Conservation (phyloP, 2,329 filamentous ascomycete species). For the Neofusicoccum sp. region DNA sequence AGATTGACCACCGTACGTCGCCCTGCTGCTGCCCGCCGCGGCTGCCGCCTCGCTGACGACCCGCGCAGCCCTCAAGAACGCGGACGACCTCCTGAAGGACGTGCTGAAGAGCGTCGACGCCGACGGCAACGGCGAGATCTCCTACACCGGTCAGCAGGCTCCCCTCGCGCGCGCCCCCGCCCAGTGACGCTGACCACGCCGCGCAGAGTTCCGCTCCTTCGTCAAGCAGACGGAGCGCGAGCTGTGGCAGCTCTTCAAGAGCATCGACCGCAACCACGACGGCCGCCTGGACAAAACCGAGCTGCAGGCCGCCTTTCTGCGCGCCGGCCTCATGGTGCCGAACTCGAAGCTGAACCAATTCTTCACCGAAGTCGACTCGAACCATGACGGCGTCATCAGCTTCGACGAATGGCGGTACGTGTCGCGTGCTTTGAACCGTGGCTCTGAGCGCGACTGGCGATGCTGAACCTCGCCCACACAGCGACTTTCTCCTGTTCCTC, state of each 20-base stretch:
- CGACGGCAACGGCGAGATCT: slow-evolving; percentile 83
- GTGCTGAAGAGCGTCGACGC: slow-evolving; percentile 82
- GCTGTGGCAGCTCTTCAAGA: slow-evolving; percentile 75
- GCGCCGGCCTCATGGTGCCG: slow-evolving; percentile 75
- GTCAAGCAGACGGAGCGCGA: slow-evolving; percentile 84
- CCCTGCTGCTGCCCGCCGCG: slow-evolving; percentile 10
- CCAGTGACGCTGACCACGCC: slow-evolving; percentile 24
- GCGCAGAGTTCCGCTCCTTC: slow-evolving; percentile 80
- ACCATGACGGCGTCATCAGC: slow-evolving; percentile 81
- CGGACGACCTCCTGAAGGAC: slow-evolving; percentile 76
- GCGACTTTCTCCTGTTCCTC: slow-evolving; percentile 92
- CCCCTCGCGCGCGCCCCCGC: background rate
- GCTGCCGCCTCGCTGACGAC: slow-evolving; percentile 27
- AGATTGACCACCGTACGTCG: slow-evolving; percentile 84
- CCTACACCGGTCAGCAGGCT: slow-evolving; percentile 69
- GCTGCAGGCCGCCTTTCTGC: slow-evolving; percentile 73
- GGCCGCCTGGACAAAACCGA: slow-evolving; percentile 86
- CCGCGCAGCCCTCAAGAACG: slow-evolving; percentile 75
- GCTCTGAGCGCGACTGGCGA: background rate
- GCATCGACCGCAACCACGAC: slow-evolving; percentile 82
- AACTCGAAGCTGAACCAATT: slow-evolving; percentile 76
- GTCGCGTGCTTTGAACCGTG: background rate
- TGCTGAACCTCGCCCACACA: slow-evolving; percentile 37
- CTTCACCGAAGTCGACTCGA: slow-evolving; percentile 84
- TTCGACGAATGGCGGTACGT: slow-evolving; percentile 97